Conservation (phyloP, 768 basidiomycete species). For the Termitomyces sp. region DNA sequence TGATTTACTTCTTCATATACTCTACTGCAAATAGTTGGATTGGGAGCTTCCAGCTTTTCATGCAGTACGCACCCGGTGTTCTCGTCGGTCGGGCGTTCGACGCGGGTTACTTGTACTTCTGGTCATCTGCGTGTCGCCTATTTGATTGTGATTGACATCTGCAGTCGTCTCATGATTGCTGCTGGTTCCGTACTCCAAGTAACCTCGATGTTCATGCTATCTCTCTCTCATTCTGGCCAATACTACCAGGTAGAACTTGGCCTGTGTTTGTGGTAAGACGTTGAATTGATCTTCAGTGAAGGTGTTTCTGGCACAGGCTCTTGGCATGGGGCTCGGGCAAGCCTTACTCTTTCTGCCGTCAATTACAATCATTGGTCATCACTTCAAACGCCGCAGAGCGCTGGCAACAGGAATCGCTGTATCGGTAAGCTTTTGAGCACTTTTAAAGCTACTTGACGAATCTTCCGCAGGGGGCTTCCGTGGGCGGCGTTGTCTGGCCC, state of each 20-base stretch:
- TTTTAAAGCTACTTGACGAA: background rate
- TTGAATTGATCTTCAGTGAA: constrained; percentile 14
- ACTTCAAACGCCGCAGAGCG: constrained; percentile 33
- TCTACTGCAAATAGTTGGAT: constrained; percentile 33
- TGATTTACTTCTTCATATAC: background rate
- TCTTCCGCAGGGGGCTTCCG: constrained; percentile 29
- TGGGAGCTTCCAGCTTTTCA: constrained; percentile 41
- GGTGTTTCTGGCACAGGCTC: constrained; percentile 48
- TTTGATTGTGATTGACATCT: constrained; percentile 11
- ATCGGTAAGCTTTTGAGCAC: constrained; percentile 31
- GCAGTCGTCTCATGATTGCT: constrained; percentile 29
- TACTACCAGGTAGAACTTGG: constrained; percentile 36
- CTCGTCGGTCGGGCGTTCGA: constrained; percentile 39
- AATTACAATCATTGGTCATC: constrained; percentile 38
- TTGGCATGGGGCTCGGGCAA: constrained; percentile 49
- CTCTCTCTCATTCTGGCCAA: constrained; percentile 30
- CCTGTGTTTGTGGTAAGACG: background rate
- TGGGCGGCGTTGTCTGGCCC: constrained; percentile 49
- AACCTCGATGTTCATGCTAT: constrained; percentile 38
- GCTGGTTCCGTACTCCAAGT: constrained; percentile 30
- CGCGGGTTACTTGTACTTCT: constrained; percentile 39
- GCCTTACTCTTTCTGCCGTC: constrained; percentile 47
- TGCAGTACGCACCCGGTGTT: constrained; percentile 35
- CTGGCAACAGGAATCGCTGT: constrained; percentile 32
- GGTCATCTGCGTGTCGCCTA: constrained; percentile 11